Evolutionary conservation across 2,329 filamentous ascomycete species (phyloP), one percentile per base, ranked within the genome.

Genomic region (Neocucurbitaria cava): DNA sequence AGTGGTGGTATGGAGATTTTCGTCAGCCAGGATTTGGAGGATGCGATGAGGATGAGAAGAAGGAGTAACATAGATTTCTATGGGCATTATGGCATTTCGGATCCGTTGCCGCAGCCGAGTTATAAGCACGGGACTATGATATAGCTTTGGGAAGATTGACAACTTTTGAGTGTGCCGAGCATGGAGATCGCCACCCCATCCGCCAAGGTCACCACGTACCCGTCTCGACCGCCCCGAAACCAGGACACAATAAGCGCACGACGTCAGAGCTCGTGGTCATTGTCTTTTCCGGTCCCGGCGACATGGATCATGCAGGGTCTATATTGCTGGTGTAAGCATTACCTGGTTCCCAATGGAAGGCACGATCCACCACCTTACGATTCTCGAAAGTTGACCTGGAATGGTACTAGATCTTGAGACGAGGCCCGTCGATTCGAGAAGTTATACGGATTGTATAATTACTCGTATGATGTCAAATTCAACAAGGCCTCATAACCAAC

Each of bases 1-100:
- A 73, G 70, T 39, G 72, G 71, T 9, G 71, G 66, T 1, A 75
- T 75, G 69, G 70, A 75, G 30, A 70, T 75, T 17, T 74, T 68
- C 47, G 66, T 74, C n/a, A 65, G 62, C 6, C 59, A 63, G 33
- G 65, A 73, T 49, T 33, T 74, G 36, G 71, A 72, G 30, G 64
- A 69, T 45, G 69, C 69, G 1, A 75, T 74, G 72, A 57, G 55
- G 26, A 39, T 39, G 49, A 52, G 64, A 23, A 52, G 71, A 47
- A 64, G 67, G 44, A 73, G 70, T 35, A 70, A 64, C 50, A 59
- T 74, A 17, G 72, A 75, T 49, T 75, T 72, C 47, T 75, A 73
- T 46, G 72, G 72, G 2, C 68, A 74, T 46, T 75, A 71, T 59
- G 69, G 64, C 1, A 71, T 75, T 18, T 64, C 64, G 10, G 72